Conservation (phyloP, 495 filamentous ascomycete genomes). For the Lichina pygmaea region DNA sequence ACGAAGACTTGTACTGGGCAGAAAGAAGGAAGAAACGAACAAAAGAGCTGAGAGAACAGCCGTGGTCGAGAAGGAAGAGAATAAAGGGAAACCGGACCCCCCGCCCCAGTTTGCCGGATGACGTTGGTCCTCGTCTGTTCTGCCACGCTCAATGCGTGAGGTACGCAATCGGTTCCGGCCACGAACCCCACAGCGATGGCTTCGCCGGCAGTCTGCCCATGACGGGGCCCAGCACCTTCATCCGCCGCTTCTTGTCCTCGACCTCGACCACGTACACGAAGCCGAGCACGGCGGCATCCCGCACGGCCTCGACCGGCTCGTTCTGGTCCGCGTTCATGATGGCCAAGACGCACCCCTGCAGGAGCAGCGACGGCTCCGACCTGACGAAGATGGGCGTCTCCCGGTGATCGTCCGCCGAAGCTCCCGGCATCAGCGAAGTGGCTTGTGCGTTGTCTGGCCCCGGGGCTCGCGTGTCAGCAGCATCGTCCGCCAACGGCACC, state of each 20-base stretch:
- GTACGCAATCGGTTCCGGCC: slow-evolving; percentile 9
- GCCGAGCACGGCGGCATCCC: slow-evolving; percentile 67
- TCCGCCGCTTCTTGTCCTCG: slow-evolving; percentile 55
- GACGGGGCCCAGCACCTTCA: slow-evolving; percentile 60
- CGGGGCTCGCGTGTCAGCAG: background rate
- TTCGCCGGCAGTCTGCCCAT: slow-evolving; percentile 49
- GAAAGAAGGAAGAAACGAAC: no score
- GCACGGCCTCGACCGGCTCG: slow-evolving; percentile 41
- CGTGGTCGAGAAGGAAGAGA: no score
- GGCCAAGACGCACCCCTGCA: slow-evolving; percentile 49
- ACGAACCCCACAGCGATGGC: slow-evolving; percentile 32
- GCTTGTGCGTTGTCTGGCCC: slow-evolving; percentile 11
- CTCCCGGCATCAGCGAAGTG: slow-evolving; percentile 20
- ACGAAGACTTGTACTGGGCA: no score
- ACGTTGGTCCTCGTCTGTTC: no score
- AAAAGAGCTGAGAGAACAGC: no score
- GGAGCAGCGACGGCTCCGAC: slow-evolving; percentile 25
- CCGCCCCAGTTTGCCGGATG: no score
- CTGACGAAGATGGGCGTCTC: slow-evolving; percentile 25
- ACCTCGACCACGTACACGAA: slow-evolving; percentile 82
- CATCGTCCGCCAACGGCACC: slow-evolving; percentile 1
- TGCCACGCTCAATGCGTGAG: no score
- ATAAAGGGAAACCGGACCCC: no score
- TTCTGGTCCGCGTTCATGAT: slow-evolving; percentile 44
- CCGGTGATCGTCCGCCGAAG: slow-evolving; percentile 12